These are phyloP conservation scores for Zopfia rhizophila DNA, from an alignment of 2,329 filamentous ascomycete species.

Conservation along the genomic window DNA sequence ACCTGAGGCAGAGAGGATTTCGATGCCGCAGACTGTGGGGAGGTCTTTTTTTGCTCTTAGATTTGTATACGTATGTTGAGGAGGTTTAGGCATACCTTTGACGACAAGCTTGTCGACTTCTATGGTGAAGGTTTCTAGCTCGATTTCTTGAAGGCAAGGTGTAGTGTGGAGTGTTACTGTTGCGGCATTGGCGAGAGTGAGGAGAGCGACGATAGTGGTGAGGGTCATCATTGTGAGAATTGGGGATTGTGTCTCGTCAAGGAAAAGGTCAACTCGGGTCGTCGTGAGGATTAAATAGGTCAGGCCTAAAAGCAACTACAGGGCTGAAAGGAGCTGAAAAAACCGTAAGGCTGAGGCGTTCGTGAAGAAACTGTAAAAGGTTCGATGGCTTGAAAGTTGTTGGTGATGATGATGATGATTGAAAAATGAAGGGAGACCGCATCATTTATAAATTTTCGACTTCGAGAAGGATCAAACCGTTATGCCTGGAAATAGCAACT, in stretches of 20 bases:
- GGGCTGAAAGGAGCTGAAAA: too few species aligned
- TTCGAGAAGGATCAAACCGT: too few species aligned
- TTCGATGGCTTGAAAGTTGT: too few species aligned
- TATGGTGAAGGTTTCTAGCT: constrained; percentile 27
- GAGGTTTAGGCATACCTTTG: constrained; percentile 12
- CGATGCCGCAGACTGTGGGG: constrained; percentile 36
- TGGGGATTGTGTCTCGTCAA: constrained; percentile 16
- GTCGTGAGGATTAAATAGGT: too few species aligned
- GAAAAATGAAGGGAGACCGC: too few species aligned
- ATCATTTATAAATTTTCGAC: too few species aligned
- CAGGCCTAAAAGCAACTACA: too few species aligned
- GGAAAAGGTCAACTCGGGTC: too few species aligned
- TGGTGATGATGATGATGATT: too few species aligned
- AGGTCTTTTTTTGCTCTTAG: constrained; percentile 20
- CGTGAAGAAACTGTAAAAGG: too few species aligned
- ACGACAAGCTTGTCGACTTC: constrained; percentile 23
- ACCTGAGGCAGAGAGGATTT: constrained; percentile 29
- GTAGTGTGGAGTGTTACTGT: constrained; percentile 32
- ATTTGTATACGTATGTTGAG: constrained; percentile 2
- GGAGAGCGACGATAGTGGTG: constrained; percentile 19
- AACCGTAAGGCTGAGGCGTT: too few species aligned
- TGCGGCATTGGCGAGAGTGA: constrained; percentile 21
- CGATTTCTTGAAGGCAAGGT: constrained; percentile 19
- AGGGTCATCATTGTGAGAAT: constrained; percentile 28
- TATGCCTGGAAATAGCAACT: too few species aligned